Conservation (phyloP, 192 early-diverging fungal genomes). For the Dissophora globulifera region DNA sequence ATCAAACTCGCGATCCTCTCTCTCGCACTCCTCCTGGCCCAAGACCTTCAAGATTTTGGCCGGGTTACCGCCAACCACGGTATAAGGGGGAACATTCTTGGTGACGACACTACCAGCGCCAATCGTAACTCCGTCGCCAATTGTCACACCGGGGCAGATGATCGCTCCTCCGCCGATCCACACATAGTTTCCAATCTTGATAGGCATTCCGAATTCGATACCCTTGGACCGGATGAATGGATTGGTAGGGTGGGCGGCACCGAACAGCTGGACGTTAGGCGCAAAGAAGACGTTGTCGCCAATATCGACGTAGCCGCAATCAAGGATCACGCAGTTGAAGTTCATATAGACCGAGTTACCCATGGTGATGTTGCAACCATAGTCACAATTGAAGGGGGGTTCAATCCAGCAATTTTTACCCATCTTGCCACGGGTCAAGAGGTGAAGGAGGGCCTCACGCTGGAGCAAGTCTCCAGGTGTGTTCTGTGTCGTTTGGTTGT, state of each 20-base stretch:
- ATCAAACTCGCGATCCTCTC: conserved; percentile 27
- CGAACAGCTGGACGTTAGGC: conserved; percentile 80
- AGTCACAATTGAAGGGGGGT: conserved; percentile 79
- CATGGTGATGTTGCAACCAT: conserved; percentile 80
- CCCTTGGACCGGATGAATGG: conserved; percentile 56
- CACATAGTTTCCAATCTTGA: conserved; percentile 85
- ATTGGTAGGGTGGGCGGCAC: conserved; percentile 79
- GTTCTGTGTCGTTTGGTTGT: conserved; percentile 24
- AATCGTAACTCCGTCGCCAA: conserved; percentile 80
- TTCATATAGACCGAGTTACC: conserved; percentile 85
- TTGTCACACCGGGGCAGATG: conserved; percentile 87
- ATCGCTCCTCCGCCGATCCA: conserved; percentile 89
- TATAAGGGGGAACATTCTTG: conserved; percentile 82
- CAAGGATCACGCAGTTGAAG: conserved; percentile 78
- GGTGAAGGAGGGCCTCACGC: conserved; percentile 24
- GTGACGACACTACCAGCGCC: conserved; percentile 91
- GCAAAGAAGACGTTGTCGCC: conserved; percentile 80
- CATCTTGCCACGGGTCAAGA: conserved; percentile 57
- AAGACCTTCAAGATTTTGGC: conserved; percentile 74
- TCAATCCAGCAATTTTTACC: conserved; percentile 70
- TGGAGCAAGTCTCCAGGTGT: conserved; percentile 21
- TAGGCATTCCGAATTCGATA: conserved; percentile 55
- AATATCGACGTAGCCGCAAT: conserved; percentile 76
- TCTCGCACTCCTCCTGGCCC: conserved; percentile 37
- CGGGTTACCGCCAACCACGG: conserved; percentile 89